Conservation (phyloP, 1,284 basidiomycete species). For the Ceratorhiza oryzae-sativae region DNA sequence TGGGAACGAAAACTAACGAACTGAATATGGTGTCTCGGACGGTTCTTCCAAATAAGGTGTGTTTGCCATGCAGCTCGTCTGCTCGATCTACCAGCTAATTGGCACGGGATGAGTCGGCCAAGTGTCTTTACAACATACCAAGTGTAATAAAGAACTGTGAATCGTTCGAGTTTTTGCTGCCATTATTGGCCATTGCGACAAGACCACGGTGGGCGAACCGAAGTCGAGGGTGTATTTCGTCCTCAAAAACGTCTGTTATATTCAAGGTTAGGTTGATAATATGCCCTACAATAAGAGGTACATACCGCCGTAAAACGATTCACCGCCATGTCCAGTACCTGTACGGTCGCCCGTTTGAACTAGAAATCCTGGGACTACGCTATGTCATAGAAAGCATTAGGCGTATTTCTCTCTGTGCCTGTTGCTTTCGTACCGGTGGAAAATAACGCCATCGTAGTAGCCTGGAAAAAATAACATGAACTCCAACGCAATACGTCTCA, state of each 20-base stretch:
- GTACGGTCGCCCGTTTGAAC: conserved; percentile 96
- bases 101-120: too few species aligned
- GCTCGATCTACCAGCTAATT: conserved; percentile 69
- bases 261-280: background rate
- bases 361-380: conserved; percentile 85
- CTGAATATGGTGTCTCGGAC: conserved; percentile 87
- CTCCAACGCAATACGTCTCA: conserved; percentile 40
- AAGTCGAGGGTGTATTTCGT: conserved; percentile 93
- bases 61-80: conserved; percentile 87
- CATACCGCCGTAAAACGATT: conserved; percentile 88
- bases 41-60: conserved; percentile 84
- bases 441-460: conserved; percentile 94
- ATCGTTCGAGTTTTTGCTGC: conserved; percentile 82
- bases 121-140: too few species aligned
- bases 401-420: background rate
- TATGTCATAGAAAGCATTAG: conserved; percentile 46
- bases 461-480: conserved; percentile 61
- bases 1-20: conserved; percentile 54
- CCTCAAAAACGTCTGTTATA: conserved; percentile 81
- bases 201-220: conserved; percentile 85
- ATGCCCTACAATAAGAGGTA: conserved; percentile 11
- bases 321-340: conserved; percentile 89
- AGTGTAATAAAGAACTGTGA: conserved; percentile 93
- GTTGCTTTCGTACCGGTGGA: conserved; percentile 73
- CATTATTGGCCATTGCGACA: conserved; percentile 93